These are phyloP conservation scores for Vicia sativa DNA, from an alignment of 306 rosid species.

Conservation along the genomic window DNA sequence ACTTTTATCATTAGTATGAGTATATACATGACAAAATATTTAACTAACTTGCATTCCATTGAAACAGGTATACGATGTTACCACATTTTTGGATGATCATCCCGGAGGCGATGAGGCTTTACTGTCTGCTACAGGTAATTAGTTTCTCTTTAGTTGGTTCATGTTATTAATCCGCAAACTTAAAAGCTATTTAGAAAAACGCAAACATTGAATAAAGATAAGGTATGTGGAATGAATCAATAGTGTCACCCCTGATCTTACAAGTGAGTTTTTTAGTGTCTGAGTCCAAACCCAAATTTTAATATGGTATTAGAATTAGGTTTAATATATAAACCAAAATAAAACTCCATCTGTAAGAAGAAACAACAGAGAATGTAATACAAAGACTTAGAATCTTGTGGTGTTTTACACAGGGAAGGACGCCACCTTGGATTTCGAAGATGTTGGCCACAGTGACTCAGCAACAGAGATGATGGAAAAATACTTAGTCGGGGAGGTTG, in stretches of 20 bases:
- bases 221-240: too few species aligned
- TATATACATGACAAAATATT: background rate
- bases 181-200: background rate
- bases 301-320: too few species aligned
- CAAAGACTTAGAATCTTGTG: conserved; percentile 27
- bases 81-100: conserved; percentile 86
- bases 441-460: conserved; percentile 72
- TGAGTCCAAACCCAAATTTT: too few species aligned
- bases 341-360: background rate
- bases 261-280: too few species aligned
- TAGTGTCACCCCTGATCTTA: too few species aligned
- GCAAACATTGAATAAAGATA: too few species aligned
- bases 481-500: conserved; percentile 66
- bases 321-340: background rate
- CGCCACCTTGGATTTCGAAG: conserved; percentile 88
- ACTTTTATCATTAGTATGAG: background rate
- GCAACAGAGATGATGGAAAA: conserved; percentile 65
- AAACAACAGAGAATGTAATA: background rate
- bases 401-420: conserved; percentile 64
- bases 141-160: conserved; percentile 27
- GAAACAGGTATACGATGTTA: conserved; percentile 81
- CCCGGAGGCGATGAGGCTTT: conserved; percentile 97
- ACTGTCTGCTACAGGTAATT: conserved; percentile 69
- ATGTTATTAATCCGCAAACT: background rate
- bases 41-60: conserved; percentile 19